phyloP scores from a whole-genome alignment of 106 monocot species.

The Agapanthus africanus region DNA sequence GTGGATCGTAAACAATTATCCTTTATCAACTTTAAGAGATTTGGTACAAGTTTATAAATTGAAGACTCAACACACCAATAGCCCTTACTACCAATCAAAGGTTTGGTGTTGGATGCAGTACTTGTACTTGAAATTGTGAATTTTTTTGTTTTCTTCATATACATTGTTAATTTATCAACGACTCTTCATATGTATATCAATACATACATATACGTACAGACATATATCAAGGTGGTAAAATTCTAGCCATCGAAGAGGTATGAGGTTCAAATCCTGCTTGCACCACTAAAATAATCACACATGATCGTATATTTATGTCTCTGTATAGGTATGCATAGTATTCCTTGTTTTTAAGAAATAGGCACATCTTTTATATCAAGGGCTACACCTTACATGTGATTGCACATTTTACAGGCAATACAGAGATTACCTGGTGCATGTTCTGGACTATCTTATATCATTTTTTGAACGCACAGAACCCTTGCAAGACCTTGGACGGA shows the following conservation, averaged over 20 bases:
- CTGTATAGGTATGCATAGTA: too few species aligned
- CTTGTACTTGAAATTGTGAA: neutral
- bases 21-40: neutral
- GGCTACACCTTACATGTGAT: too few species aligned
- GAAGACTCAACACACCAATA: neutral
- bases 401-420: constrained; percentile 53
- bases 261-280: too few species aligned
- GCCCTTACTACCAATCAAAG: neutral
- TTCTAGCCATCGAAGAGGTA: too few species aligned
- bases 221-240: too few species aligned
- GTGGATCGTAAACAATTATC: neutral
- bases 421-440: constrained; percentile 68
- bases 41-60: neutral
- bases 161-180: neutral
- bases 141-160: too few species aligned
- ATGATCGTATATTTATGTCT: too few species aligned
- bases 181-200: neutral
- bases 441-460: constrained; percentile 76
- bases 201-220: too few species aligned
- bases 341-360: too few species aligned
- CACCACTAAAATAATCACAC: too few species aligned
- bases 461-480: constrained; percentile 81
- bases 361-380: too few species aligned
- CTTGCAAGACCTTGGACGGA: constrained; percentile 59
- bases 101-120: neutral